phyloP scores from a whole-genome alignment of 2,329 filamentous ascomycete genomes.

The Ceratocystis eucalypticola region DNA sequence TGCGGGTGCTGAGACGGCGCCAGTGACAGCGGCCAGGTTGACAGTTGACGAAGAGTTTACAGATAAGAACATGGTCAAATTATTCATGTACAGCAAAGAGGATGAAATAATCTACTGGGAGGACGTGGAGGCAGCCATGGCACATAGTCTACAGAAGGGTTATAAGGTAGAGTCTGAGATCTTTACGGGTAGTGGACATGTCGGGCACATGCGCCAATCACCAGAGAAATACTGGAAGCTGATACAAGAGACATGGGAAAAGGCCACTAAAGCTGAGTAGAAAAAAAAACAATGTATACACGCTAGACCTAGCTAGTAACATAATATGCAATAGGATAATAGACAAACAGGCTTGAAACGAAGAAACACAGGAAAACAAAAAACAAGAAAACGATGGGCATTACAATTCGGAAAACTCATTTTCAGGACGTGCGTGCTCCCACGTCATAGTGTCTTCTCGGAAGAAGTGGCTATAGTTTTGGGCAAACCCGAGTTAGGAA shows the following conservation, averaged over 20 bases:
- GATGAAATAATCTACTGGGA: conserved; percentile 43
- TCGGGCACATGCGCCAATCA: conserved; percentile 46
- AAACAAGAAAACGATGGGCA: background rate
- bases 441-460: conserved; percentile 29
- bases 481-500: conserved; percentile 16
- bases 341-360: background rate
- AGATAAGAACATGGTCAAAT: conserved; percentile 29
- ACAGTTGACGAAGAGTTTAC: conserved; percentile 26
- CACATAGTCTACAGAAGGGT: conserved; percentile 34
- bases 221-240: conserved; percentile 43
- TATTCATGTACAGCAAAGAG: conserved; percentile 46
- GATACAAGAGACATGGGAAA: conserved; percentile 15
- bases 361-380: background rate
- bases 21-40: conserved; percentile 27
- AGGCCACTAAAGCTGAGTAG: background rate
- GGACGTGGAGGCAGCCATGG: conserved; percentile 43
- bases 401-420: conserved; percentile 11
- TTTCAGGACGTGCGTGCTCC: conserved; percentile 18
- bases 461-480: conserved; percentile 29
- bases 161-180: conserved; percentile 36
- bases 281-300: background rate
- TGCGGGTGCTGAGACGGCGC: conserved; percentile 30
- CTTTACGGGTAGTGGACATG: conserved; percentile 47
- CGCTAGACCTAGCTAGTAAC: background rate
- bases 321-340: background rate